Evolutionary conservation across 805 yeast genomes (phyloP).

Genomic region (Maudiozyma pseudohumilis): DNA sequence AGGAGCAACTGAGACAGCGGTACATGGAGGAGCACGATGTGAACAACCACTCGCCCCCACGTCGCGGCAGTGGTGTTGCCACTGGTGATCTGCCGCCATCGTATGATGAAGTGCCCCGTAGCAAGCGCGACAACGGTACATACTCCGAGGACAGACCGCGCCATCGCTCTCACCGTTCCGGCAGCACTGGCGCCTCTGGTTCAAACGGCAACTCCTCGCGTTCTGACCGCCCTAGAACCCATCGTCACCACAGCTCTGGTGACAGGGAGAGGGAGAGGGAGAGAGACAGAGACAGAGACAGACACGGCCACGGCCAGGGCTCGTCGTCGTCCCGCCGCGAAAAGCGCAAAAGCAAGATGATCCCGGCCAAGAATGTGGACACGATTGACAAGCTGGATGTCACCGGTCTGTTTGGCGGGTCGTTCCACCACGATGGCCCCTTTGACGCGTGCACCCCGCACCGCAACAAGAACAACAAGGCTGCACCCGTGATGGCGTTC

Average conservation of each 20-base stretch:
- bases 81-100: constrained; percentile 11
- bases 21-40: constrained; percentile 20
- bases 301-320: constrained; percentile 3
- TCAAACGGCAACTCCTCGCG: constrained; percentile 1
- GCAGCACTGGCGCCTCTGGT: constrained; percentile 10
- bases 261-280: constrained; percentile 7
- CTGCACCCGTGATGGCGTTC: constrained; percentile 92
- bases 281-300: constrained; percentile 9
- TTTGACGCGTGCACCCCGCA: constrained; percentile 98
- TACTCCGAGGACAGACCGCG: constrained; percentile 8
- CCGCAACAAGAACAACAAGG: constrained; percentile 64
- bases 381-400: constrained; percentile 94
- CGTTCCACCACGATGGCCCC: constrained; percentile 98
- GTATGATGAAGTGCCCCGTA: constrained; percentile 32
- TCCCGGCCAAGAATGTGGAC: constrained; percentile 65
- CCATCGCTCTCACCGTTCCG: constrained; percentile 4
- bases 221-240: not conserved
- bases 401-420: constrained; percentile 87
- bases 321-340: constrained; percentile 11
- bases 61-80: not conserved
- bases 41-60: not conserved
- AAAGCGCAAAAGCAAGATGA: constrained; percentile 34
- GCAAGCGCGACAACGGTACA: not conserved
- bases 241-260: constrained; percentile 6
- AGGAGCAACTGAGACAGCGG: constrained; percentile 25